phyloP scores from a whole-genome alignment of 1,284 basidiomycete genomes.

The Leccinum subrobustum region DNA sequence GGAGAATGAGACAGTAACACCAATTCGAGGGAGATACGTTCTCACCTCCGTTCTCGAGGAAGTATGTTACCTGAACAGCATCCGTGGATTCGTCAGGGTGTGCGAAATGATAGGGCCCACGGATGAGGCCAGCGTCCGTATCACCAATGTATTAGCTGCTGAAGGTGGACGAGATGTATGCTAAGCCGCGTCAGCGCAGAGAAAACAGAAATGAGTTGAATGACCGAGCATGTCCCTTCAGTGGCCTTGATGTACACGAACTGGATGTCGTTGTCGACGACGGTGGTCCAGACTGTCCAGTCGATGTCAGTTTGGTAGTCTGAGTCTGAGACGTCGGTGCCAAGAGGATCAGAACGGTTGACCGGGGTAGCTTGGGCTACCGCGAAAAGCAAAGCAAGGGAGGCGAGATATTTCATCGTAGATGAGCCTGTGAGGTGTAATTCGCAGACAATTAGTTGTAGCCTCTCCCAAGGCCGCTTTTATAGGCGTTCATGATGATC shows the following conservation, averaged over 20 bases:
- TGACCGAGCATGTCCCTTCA: constrained; percentile 52
- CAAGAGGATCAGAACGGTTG: constrained; percentile 41
- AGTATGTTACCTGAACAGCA: constrained; percentile 49
- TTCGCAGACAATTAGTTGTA: not conserved
- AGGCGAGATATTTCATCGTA: constrained; percentile 24
- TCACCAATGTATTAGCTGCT: constrained; percentile 11
- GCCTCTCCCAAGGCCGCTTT: not conserved
- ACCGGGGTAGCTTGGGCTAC: constrained; percentile 12
- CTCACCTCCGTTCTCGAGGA: constrained; percentile 36
- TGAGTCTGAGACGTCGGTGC: constrained; percentile 59
- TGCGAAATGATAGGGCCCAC: constrained; percentile 56
- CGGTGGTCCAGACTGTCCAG: constrained; percentile 41
- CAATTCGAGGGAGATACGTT: not conserved
- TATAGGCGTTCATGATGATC: constrained; percentile 11
- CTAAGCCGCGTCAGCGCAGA: constrained; percentile 15
- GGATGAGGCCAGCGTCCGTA: constrained; percentile 46
- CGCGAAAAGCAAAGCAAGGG: constrained; percentile 16
- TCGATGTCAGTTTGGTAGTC: constrained; percentile 51
- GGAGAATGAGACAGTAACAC: not conserved
- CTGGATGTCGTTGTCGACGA: constrained; percentile 52
- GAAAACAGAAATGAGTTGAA: not conserved
- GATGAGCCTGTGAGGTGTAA: not conserved
- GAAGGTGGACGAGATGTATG: constrained; percentile 38
- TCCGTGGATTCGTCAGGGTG: constrained; percentile 43
- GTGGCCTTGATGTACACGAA: constrained; percentile 75